These are phyloP conservation scores for Amphicarpaea edgeworthii DNA, from an alignment of 306 rosid genomes.

Conservation along the genomic window DNA sequence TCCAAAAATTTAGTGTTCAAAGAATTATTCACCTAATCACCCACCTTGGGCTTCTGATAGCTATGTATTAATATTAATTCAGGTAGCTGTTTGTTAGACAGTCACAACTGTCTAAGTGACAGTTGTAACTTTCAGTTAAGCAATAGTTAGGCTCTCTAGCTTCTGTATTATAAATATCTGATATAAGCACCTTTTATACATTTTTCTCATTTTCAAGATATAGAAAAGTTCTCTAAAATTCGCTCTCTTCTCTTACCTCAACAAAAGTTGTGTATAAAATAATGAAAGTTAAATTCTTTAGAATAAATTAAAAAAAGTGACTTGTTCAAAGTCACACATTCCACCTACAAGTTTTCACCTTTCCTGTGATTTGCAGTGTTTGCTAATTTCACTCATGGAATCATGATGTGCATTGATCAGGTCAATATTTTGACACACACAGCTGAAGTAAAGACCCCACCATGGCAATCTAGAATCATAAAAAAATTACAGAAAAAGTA, in stretches of 20 bases:
- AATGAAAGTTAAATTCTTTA: background rate
- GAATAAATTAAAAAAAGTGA: background rate
- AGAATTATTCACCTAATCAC: too few species aligned
- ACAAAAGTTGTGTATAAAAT: constrained; percentile 1
- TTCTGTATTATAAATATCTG: too few species aligned
- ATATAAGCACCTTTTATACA: background rate
- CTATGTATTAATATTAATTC: background rate
- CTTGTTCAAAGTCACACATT: background rate
- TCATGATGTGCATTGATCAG: constrained; percentile 50
- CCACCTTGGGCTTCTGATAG: background rate
- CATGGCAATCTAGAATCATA: constrained; percentile 52
- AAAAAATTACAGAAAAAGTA: constrained; percentile 50
- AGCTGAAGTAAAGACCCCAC: constrained; percentile 56
- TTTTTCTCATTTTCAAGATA: background rate
- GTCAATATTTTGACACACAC: constrained; percentile 72
- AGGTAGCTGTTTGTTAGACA: background rate
- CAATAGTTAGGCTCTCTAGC: background rate
- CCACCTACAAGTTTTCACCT: constrained; percentile 11
- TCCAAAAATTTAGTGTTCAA: too few species aligned
- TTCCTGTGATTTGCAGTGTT: background rate
- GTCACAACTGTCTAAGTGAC: background rate
- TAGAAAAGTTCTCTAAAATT: background rate
- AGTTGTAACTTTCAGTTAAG: background rate
- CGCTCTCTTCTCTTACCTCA: background rate
- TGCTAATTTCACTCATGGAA: constrained; percentile 39